These are phyloP conservation scores for Fusarium camptoceras DNA, from an alignment of 2,329 filamentous ascomycete species.

Conservation along the genomic window DNA sequence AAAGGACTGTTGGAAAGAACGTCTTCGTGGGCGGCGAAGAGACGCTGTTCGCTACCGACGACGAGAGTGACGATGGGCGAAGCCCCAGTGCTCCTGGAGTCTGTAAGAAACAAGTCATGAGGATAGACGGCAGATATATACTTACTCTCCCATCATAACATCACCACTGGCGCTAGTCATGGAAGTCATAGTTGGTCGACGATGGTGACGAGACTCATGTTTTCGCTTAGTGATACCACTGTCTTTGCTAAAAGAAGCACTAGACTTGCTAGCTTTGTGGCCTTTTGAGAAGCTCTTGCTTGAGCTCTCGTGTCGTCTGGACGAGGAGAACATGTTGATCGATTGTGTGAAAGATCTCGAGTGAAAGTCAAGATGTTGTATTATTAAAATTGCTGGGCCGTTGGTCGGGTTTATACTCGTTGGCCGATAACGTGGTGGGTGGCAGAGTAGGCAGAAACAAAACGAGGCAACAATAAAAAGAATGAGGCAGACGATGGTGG, in stretches of 20 bases:
- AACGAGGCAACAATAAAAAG: slow-evolving; percentile 26
- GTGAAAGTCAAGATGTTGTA: not conserved
- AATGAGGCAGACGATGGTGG: slow-evolving; percentile 25
- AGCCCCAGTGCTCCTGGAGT: slow-evolving; percentile 58
- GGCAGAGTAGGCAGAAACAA: slow-evolving; percentile 17
- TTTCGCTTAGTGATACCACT: slow-evolving; percentile 66
- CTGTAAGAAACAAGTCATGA: slow-evolving; percentile 5
- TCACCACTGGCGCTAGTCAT: slow-evolving; percentile 54
- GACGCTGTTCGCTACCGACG: slow-evolving; percentile 82
- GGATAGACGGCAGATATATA: slow-evolving; percentile 2
- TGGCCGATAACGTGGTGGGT: slow-evolving; percentile 10
- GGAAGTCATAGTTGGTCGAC: slow-evolving; percentile 62
- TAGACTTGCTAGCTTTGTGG: slow-evolving; percentile 63
- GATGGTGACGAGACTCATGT: slow-evolving; percentile 61
- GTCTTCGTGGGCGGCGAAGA: slow-evolving; percentile 93
- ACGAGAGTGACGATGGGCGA: slow-evolving; percentile 83
- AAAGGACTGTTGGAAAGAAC: slow-evolving; percentile 82
- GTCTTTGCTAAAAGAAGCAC: slow-evolving; percentile 66
- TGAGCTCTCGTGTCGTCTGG: slow-evolving; percentile 57
- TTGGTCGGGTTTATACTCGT: slow-evolving; percentile 28
- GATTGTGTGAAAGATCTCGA: not conserved
- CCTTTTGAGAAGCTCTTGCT: slow-evolving; percentile 66
- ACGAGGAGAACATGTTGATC: slow-evolving; percentile 61
- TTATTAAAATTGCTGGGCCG: slow-evolving; percentile 28
- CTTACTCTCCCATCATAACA: slow-evolving; percentile 59